Evolutionary conservation across 768 basidiomycete genomes (phyloP).

Genomic region (Psilocybe subaeruginosa): DNA sequence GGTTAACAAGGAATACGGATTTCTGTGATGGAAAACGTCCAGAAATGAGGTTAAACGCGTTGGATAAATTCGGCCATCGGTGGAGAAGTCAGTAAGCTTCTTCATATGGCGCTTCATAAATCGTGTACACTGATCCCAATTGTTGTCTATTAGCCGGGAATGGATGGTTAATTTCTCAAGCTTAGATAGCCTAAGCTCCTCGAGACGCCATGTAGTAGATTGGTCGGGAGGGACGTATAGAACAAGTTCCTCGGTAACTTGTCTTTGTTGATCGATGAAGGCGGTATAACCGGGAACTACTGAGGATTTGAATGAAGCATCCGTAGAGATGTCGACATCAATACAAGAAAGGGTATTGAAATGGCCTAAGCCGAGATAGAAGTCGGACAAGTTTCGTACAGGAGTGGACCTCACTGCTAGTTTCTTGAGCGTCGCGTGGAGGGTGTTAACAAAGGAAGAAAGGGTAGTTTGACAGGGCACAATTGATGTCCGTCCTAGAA

Average conservation of each 20-base stretch:
- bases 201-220: not conserved
- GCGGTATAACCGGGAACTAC: not conserved
- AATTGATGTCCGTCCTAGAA: not conserved
- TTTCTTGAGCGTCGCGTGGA: slow-evolving; percentile 1
- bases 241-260: not conserved
- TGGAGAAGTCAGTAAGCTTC: slow-evolving; percentile 2
- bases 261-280: slow-evolving; percentile 4
- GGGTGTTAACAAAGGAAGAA: slow-evolving; percentile 3
- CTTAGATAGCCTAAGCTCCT: not conserved
- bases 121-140: slow-evolving; percentile 1
- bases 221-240: not conserved
- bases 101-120: not conserved
- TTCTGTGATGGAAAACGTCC: slow-evolving; percentile 6
- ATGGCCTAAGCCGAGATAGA: slow-evolving; percentile 1
- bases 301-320: not conserved
- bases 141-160: not conserved
- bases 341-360: slow-evolving; percentile 1
- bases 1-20: not conserved
- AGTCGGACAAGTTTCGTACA: not conserved
- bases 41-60: not conserved
- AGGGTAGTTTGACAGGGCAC: not conserved
- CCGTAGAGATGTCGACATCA: slow-evolving; percentile 3
- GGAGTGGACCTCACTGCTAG: slow-evolving; percentile 1
- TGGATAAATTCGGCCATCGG: not conserved
- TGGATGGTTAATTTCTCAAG: not conserved